Evolutionary conservation across 331 rosid species (phyloP).

Genomic region (Quercus phellos): DNA sequence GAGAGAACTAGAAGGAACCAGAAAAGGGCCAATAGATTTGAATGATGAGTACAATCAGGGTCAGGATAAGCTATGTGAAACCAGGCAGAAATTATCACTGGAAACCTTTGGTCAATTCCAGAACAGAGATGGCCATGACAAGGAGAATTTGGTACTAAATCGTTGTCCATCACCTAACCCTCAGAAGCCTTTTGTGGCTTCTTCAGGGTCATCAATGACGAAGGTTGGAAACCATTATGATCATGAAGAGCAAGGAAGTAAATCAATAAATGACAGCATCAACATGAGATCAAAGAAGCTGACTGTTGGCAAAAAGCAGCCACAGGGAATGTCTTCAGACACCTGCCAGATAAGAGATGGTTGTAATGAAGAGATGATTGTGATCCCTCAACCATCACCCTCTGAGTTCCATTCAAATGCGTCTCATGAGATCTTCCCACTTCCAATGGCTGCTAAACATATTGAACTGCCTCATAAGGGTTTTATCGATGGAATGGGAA

Average conservation of each 20-base stretch:
- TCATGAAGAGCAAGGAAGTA: conserved; percentile 3
- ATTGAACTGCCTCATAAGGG: conserved; percentile 3
- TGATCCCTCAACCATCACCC: background rate
- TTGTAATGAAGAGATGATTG: background rate
- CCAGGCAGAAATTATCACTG: conserved; percentile 21
- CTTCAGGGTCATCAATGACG: background rate
- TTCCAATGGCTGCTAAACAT: background rate
- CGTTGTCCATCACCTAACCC: background rate
- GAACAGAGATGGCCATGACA: background rate
- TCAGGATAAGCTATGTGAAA: conserved; percentile 17
- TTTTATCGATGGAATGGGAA: background rate
- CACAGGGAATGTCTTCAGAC: background rate
- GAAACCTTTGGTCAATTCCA: conserved; percentile 9
- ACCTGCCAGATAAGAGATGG: background rate
- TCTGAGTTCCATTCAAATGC: background rate
- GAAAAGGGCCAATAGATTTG: background rate
- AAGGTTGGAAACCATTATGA: background rate
- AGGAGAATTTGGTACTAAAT: conserved; percentile 3
- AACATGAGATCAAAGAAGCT: conserved; percentile 6
- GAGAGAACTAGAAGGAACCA: conserved; percentile 17
- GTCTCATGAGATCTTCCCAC: background rate
- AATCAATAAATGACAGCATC: background rate
- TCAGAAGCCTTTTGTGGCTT: background rate
- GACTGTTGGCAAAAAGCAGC: background rate
- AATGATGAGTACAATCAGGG: background rate